These are phyloP conservation scores for Bonia amplexicaulis DNA, from an alignment of 176 grass and related monocot genomes.

Conservation along the genomic window DNA sequence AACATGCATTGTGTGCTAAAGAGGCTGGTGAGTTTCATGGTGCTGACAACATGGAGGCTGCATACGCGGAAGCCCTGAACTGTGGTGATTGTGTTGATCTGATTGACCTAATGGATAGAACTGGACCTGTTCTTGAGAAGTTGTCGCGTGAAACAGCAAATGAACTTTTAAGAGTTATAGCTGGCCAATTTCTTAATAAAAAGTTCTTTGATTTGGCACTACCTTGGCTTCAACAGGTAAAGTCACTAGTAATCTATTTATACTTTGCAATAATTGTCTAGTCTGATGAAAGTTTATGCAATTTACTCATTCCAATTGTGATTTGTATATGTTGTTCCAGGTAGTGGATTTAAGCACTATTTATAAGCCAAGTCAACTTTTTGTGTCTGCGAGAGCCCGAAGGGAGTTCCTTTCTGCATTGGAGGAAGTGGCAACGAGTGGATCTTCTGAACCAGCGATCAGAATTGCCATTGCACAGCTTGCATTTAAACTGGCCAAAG, in stretches of 20 bases:
- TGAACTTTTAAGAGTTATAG: conserved; percentile 62
- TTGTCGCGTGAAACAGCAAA: conserved; percentile 62
- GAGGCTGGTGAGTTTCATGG: conserved; percentile 36
- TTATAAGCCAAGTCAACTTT: conserved; percentile 65
- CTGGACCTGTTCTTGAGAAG: conserved; percentile 78
- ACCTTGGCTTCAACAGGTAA: conserved; percentile 90
- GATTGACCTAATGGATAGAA: conserved; percentile 83
- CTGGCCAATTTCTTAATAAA: conserved; percentile 47
- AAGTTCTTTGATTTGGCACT: conserved; percentile 51
- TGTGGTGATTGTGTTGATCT: conserved; percentile 53
- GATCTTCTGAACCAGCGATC: conserved; percentile 40
- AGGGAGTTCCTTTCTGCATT: conserved; percentile 69
- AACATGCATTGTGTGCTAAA: conserved; percentile 27
- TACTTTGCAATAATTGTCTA: background rate
- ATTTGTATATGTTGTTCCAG: conserved; percentile 33
- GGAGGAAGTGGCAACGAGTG: conserved; percentile 52
- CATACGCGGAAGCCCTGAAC: conserved; percentile 60
- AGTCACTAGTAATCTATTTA: background rate
- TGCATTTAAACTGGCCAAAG: conserved; percentile 59
- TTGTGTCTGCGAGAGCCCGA: conserved; percentile 68
- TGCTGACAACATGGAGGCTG: conserved; percentile 59
- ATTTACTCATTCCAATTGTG: conserved; percentile 24
- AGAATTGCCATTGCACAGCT: conserved; percentile 58
- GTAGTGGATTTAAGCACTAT: conserved; percentile 68
- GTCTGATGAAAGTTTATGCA: conserved; percentile 3